phyloP scores from a whole-genome alignment of 768 basidiomycete species.

The Leucocoprinus leucothites region DNA sequence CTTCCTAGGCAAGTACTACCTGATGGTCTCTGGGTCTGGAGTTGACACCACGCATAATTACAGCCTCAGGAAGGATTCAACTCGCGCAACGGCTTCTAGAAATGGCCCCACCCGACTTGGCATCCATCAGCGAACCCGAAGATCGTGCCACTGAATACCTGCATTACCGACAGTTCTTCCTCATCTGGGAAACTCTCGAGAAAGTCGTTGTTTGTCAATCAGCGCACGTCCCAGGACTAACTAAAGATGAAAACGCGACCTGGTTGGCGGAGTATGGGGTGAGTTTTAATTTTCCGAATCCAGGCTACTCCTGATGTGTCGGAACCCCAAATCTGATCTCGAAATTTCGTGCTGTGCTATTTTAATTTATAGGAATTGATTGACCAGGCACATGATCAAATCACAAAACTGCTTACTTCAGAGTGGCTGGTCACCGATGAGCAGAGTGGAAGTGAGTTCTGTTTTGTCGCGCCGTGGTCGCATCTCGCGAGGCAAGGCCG shows the following conservation, averaged over 20 bases:
- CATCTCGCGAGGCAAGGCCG: no score
- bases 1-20: slow-evolving; percentile 66
- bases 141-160: slow-evolving; percentile 72
- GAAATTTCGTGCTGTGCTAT: not conserved
- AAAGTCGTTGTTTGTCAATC: slow-evolving; percentile 60
- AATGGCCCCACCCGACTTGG: slow-evolving; percentile 62
- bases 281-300: slow-evolving; percentile 11
- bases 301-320: no score
- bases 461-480: not conserved
- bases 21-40: not conserved
- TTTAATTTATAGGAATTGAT: slow-evolving; percentile 44
- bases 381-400: slow-evolving; percentile 61
- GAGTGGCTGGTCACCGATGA: slow-evolving; percentile 72
- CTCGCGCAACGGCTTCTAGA: slow-evolving; percentile 59
- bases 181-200: slow-evolving; percentile 65
- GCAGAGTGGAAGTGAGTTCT: slow-evolving; percentile 37
- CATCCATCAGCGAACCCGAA: slow-evolving; percentile 62
- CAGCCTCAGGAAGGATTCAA: slow-evolving; percentile 73
- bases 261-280: slow-evolving; percentile 73
- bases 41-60: not conserved
- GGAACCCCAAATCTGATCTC: not conserved
- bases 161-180: slow-evolving; percentile 79
- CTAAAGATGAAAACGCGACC: slow-evolving; percentile 49
- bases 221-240: slow-evolving; percentile 53
- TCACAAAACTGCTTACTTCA: slow-evolving; percentile 67